phyloP scores from a whole-genome alignment of 2,329 filamentous ascomycete species.

The Myriosclerotinia scirpicola region DNA sequence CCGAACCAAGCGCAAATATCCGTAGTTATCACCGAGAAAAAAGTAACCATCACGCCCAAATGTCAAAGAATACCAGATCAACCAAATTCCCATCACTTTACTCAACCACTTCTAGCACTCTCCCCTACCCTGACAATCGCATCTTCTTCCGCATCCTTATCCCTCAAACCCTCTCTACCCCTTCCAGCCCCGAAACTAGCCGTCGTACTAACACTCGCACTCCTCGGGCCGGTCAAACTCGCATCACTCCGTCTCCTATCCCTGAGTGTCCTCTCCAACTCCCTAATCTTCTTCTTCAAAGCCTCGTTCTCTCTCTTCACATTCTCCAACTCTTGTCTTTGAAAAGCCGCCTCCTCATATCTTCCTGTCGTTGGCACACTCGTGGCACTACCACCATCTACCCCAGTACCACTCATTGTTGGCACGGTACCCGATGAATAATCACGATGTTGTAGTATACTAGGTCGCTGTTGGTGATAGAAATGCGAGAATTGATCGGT shows the following conservation, averaged over 20 bases:
- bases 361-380: constrained; percentile 57
- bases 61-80: not conserved
- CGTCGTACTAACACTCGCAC: constrained; percentile 55
- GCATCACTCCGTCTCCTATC: constrained; percentile 43
- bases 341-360: constrained; percentile 62
- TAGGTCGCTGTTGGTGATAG: constrained; percentile 34
- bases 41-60: not conserved
- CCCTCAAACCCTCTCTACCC: constrained; percentile 46
- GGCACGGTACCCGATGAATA: constrained; percentile 31
- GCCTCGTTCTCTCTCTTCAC: constrained; percentile 65
- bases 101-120: constrained; percentile 54
- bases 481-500: constrained; percentile 38
- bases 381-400: constrained; percentile 36
- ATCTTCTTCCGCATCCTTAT: constrained; percentile 52
- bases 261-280: constrained; percentile 56
- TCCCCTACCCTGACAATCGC: constrained; percentile 58
- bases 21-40: not conserved
- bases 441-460: constrained; percentile 34
- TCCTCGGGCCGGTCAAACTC: constrained; percentile 45
- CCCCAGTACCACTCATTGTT: constrained; percentile 10
- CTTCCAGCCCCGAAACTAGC: constrained; percentile 45
- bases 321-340: constrained; percentile 58
- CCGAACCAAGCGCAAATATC: not conserved
- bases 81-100: constrained; percentile 22
- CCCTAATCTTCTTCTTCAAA: constrained; percentile 60